Percentiles rank a stretch among this genome's conserved stretches.
Conservation (phyloP, 257 asterid genomes). For the Jasminum sambac region DNA sequence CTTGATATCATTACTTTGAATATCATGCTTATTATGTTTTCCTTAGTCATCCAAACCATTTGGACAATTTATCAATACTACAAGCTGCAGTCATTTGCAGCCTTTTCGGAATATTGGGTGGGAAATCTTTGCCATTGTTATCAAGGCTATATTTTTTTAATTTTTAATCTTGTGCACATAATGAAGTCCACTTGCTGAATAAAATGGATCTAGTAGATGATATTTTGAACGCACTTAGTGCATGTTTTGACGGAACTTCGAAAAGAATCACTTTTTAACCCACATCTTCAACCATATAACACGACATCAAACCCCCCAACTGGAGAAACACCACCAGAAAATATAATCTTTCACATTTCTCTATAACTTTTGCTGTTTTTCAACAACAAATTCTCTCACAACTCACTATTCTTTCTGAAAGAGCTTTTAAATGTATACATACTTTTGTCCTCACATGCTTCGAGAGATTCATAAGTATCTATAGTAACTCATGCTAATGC, state of each 20-base stretch:
- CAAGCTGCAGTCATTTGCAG: neutral
- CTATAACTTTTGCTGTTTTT: too few species aligned
- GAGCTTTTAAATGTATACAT: neutral
- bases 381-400: too few species aligned
- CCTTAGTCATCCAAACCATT: neutral
- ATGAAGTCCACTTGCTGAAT: neutral
- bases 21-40: neutral
- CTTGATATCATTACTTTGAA: neutral
- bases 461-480: neutral
- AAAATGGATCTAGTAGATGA: neutral
- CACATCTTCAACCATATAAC: too few species aligned
- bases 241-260: too few species aligned
- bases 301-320: too few species aligned
- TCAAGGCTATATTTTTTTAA: neutral
- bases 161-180: neutral
- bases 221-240: neutral
- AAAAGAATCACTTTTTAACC: too few species aligned
- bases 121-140: neutral
- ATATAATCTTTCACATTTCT: too few species aligned
- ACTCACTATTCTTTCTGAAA: too few species aligned
- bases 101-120: neutral
- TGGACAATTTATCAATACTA: neutral
- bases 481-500: constrained; percentile 28
- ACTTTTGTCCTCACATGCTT: neutral
- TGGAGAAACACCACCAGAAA: too few species aligned